phyloP scores from a whole-genome alignment of 176 grass and related monocot species.

The Phragmites australis region DNA sequence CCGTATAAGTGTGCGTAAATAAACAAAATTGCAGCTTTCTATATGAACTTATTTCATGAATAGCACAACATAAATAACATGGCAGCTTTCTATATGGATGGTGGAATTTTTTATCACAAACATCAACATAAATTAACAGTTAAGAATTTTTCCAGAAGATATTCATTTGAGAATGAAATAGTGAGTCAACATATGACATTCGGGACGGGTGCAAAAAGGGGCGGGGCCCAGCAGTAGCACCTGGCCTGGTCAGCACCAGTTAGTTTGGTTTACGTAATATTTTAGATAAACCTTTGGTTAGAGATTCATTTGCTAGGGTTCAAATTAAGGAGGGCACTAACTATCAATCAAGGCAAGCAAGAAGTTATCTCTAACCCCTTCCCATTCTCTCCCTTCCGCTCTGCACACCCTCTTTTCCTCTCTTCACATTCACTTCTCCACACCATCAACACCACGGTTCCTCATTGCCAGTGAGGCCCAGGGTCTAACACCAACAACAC shows the following conservation, averaged over 20 bases:
- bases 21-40: not conserved
- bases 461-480: not conserved
- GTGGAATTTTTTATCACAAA: slow-evolving; percentile 5
- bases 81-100: too few species aligned
- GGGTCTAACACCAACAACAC: not conserved
- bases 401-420: not conserved
- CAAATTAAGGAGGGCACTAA: too few species aligned
- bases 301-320: too few species aligned
- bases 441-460: not conserved
- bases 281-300: too few species aligned
- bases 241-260: too few species aligned
- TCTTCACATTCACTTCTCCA: not conserved
- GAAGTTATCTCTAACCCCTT: too few species aligned
- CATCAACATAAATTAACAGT: not conserved
- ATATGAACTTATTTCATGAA: not conserved
- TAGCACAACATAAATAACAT: not conserved
- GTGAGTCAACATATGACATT: not conserved
- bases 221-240: not conserved
- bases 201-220: not conserved
- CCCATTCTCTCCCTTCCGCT: too few species aligned
- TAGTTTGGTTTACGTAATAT: too few species aligned
- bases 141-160: not conserved
- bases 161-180: not conserved
- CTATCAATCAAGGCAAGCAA: too few species aligned
- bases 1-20: not conserved